phyloP scores from a whole-genome alignment of 176 grass and related monocot species.

The Ampelocalamus luodianensis region DNA sequence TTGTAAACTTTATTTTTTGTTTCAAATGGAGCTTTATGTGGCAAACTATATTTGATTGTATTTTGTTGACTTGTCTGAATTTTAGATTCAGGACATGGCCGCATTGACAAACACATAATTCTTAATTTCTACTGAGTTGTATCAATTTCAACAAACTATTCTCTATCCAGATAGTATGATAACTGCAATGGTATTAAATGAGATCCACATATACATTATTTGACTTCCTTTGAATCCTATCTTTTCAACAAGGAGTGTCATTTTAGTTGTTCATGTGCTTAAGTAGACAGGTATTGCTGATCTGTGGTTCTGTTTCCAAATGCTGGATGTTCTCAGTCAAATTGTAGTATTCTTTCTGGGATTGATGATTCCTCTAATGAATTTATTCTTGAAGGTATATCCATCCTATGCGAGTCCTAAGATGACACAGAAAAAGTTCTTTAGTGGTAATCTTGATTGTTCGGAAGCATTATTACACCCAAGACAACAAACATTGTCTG shows the following conservation, averaged over 20 bases:
- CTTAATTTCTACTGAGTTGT: constrained; percentile 12
- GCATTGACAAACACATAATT: constrained; percentile 18
- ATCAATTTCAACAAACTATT: constrained; percentile 24
- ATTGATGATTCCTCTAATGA: constrained; percentile 23
- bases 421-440: constrained; percentile 46
- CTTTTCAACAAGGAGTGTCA: not conserved
- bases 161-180: not conserved
- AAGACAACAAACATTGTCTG: constrained; percentile 67
- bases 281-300: constrained; percentile 11
- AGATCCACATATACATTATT: constrained; percentile 13
- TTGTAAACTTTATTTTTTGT: not conserved
- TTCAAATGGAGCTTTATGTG: constrained; percentile 1
- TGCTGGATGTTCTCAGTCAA: constrained; percentile 12
- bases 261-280: not conserved
- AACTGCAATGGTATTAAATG: not conserved
- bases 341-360: constrained; percentile 1
- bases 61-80: constrained; percentile 3
- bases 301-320: constrained; percentile 12
- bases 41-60: not conserved
- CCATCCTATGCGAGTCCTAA: constrained; percentile 65
- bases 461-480: constrained; percentile 74
- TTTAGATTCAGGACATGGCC: constrained; percentile 17
- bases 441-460: constrained; percentile 54
- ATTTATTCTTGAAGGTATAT: constrained; percentile 69
- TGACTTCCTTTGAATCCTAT: not conserved